These are phyloP conservation scores for Eimeria brunetti DNA, from an alignment of 169 alveolate species.

Conservation along the genomic window DNA sequence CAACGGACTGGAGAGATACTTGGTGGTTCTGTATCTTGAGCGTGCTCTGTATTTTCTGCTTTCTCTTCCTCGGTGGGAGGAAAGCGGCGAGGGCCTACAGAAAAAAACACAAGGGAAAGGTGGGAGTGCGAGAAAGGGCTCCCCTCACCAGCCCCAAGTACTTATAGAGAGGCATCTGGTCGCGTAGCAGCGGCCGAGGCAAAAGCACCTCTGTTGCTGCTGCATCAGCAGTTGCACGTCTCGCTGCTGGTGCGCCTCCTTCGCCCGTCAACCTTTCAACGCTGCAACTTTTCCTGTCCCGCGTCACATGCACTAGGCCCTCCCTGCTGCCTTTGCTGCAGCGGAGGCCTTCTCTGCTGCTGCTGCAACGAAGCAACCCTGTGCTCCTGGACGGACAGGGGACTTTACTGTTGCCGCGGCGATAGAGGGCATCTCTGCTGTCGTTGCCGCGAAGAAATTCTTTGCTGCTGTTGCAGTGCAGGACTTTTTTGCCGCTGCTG, in stretches of 20 bases:
- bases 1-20: conserved; percentile 46
- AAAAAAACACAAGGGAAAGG: conserved; percentile 1
- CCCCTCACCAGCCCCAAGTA: conserved; percentile 49
- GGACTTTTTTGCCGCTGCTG: not conserved
- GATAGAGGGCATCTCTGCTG: too few relatives aligned
- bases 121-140: not conserved
- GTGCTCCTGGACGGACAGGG: not conserved
- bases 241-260: not conserved
- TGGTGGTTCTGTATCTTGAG: conserved; percentile 32
- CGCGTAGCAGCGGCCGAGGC: conserved; percentile 1
- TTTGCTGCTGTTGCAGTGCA: too few relatives aligned
- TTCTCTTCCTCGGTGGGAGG: conserved; percentile 15
- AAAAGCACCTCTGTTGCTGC: conserved; percentile 6
- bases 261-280: not conserved
- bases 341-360: not conserved
- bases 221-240: conserved; percentile 6
- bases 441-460: too few relatives aligned
- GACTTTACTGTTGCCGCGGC: not conserved
- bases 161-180: not conserved
- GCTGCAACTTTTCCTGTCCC: not conserved
- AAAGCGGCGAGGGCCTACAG: conserved; percentile 48
- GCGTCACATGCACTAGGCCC: not conserved
- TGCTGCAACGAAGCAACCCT: not conserved
- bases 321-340: not conserved
- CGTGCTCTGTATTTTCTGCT: conserved; percentile 15